Evolutionary conservation across 495 filamentous ascomycete species (phyloP).

Genomic region (Annulohypoxylon bovei): DNA sequence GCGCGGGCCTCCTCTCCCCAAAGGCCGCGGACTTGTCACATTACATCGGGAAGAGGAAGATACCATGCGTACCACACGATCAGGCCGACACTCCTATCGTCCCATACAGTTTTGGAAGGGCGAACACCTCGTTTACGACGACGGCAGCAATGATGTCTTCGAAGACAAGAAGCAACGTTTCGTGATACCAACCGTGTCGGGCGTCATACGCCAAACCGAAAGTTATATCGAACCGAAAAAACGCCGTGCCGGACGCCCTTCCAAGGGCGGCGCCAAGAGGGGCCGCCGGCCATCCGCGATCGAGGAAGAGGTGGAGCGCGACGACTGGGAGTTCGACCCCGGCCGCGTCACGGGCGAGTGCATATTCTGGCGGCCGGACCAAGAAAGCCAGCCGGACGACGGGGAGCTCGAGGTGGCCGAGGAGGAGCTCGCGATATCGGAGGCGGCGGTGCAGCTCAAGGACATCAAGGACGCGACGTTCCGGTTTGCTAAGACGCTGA

Average conservation of each 20-base stretch:
- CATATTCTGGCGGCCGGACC: conserved; percentile 57
- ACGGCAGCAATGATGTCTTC: conserved; percentile 60
- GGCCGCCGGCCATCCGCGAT: conserved; percentile 17
- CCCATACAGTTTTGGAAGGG: conserved; percentile 90
- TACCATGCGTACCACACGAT: conserved; percentile 60
- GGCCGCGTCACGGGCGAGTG: conserved; percentile 59
- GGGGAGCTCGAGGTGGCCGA: conserved; percentile 62
- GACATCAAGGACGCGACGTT: conserved; percentile 81
- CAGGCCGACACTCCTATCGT: conserved; percentile 67
- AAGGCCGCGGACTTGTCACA: conserved; percentile 72
- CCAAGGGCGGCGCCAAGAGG: conserved; percentile 26
- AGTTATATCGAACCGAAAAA: conserved; percentile 32
- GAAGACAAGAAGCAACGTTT: conserved; percentile 57
- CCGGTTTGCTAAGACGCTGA: conserved; percentile 86
- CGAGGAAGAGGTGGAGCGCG: conserved; percentile 58
- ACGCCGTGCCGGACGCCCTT: conserved; percentile 43
- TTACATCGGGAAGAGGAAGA: conserved; percentile 71
- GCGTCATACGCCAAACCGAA: conserved; percentile 78
- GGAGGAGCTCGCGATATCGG: conserved; percentile 80
- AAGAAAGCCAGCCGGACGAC: conserved; percentile 53
- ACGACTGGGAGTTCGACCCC: conserved; percentile 61
- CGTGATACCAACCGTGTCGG: conserved; percentile 73
- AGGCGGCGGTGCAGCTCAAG: conserved; percentile 74
- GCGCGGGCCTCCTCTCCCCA: conserved; percentile 63
- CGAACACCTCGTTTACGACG: conserved; percentile 76